Conservation (phyloP, 2,329 filamentous ascomycete genomes). For the Calonectria pauciramosa region DNA sequence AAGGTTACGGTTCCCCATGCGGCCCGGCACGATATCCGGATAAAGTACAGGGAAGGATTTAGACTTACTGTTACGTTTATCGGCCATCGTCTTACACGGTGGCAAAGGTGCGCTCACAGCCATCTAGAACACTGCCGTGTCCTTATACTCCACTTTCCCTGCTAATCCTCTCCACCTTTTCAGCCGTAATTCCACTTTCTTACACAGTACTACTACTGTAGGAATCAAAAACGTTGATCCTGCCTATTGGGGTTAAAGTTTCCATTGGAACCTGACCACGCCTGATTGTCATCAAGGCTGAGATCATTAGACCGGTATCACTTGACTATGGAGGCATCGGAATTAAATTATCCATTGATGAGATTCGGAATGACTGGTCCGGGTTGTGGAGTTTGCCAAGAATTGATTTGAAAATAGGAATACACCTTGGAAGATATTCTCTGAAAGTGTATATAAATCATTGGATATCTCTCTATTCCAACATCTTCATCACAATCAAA, state of each 20-base stretch:
- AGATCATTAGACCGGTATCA: neutral
- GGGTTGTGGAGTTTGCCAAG: neutral
- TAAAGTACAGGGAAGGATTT: neutral
- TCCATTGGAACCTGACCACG: neutral
- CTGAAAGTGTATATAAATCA: neutral
- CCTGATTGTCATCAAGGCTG: neutral
- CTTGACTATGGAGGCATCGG: neutral
- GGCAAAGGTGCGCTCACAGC: too few relatives aligned
- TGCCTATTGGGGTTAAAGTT: neutral
- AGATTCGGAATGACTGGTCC: neutral
- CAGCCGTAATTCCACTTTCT: neutral
- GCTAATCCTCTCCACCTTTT: neutral
- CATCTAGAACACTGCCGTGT: neutral
- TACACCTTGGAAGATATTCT: neutral
- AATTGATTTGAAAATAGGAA: neutral
- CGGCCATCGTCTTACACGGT: too few relatives aligned
- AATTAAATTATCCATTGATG: neutral
- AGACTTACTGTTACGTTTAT: too few relatives aligned
- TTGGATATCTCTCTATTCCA: neutral
- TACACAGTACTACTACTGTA: neutral
- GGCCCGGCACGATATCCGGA: neutral
- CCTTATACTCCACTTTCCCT: neutral
- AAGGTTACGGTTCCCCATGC: neutral
- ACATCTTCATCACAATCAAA: neutral
- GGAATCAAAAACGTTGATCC: neutral